These are phyloP conservation scores for Beauveria pseudobassiana DNA, from an alignment of 2,329 filamentous ascomycete species.

Conservation along the genomic window DNA sequence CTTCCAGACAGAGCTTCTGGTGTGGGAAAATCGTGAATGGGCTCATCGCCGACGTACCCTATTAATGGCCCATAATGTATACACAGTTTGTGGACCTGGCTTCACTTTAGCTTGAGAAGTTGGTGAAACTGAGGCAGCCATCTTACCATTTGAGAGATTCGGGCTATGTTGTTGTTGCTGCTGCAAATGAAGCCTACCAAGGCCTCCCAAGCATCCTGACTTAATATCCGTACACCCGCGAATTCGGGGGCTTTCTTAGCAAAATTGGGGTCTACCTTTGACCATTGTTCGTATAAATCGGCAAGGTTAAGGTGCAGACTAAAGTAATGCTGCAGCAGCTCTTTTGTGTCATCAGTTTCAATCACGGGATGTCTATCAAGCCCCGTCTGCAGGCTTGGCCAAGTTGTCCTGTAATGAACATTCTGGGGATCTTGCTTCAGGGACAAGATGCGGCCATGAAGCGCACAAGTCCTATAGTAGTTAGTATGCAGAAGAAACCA, in stretches of 20 bases:
- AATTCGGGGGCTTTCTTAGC: constrained; percentile 80
- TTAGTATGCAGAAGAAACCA: constrained; percentile 2
- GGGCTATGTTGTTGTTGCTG: constrained; percentile 94
- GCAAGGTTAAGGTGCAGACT: constrained; percentile 73
- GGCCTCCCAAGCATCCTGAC: constrained; percentile 94
- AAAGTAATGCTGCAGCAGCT: constrained; percentile 75
- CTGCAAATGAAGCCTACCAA: constrained; percentile 94
- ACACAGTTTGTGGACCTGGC: constrained; percentile 76
- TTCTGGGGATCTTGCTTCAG: constrained; percentile 73
- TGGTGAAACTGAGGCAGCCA: neutral
- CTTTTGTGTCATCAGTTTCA: constrained; percentile 58
- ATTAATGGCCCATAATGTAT: constrained; percentile 74
- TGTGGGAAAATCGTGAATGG: constrained; percentile 81
- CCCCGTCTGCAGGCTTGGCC: constrained; percentile 29
- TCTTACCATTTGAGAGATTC: constrained; percentile 87
- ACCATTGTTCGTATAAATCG: constrained; percentile 80
- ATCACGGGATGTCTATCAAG: constrained; percentile 12
- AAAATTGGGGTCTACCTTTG: constrained; percentile 77
- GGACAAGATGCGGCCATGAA: constrained; percentile 78
- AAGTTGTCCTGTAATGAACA: constrained; percentile 73
- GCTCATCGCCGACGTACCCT: constrained; percentile 57
- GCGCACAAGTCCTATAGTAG: constrained; percentile 62
- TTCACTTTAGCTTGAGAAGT: neutral
- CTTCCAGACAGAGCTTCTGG: constrained; percentile 64
- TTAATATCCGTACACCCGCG: constrained; percentile 82